These are phyloP conservation scores for Clonostachys solani DNA, from an alignment of 2,329 filamentous ascomycete genomes.

Conservation along the genomic window DNA sequence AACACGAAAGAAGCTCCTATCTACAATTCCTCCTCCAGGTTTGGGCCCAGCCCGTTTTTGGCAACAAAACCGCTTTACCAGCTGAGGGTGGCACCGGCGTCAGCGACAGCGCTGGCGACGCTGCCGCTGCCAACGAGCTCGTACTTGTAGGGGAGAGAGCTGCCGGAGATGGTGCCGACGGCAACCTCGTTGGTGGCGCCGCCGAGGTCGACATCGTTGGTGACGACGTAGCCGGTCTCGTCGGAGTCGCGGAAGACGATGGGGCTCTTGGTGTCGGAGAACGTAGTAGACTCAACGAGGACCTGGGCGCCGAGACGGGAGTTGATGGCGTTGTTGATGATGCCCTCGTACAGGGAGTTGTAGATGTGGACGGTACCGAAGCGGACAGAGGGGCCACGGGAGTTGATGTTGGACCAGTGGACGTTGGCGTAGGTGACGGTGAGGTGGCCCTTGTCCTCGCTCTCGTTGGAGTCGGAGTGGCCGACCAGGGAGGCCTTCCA, in stretches of 20 bases:
- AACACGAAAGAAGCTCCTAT: too few species aligned
- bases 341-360: constrained; percentile 45
- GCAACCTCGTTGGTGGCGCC: constrained; percentile 41
- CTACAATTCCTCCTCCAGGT: too few species aligned
- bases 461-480: constrained; percentile 53
- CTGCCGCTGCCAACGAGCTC: constrained; percentile 36
- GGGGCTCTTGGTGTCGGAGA: constrained; percentile 26
- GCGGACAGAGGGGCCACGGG: constrained; percentile 56
- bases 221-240: constrained; percentile 29
- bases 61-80: background rate
- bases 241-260: constrained; percentile 30
- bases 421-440: constrained; percentile 65
- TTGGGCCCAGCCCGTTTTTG: too few species aligned
- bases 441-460: constrained; percentile 57
- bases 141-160: constrained; percentile 50
- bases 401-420: constrained; percentile 61
- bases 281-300: constrained; percentile 52
- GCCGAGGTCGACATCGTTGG: constrained; percentile 35
- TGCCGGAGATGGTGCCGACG: constrained; percentile 40
- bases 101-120: constrained; percentile 16
- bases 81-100: constrained; percentile 3
- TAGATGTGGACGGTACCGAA: constrained; percentile 62
- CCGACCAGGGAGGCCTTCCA: constrained; percentile 58
- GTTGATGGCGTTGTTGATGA: constrained; percentile 44
- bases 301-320: constrained; percentile 52